phyloP scores from a whole-genome alignment of 176 grass and related monocot genomes.

The Rhynchospora pubera region DNA sequence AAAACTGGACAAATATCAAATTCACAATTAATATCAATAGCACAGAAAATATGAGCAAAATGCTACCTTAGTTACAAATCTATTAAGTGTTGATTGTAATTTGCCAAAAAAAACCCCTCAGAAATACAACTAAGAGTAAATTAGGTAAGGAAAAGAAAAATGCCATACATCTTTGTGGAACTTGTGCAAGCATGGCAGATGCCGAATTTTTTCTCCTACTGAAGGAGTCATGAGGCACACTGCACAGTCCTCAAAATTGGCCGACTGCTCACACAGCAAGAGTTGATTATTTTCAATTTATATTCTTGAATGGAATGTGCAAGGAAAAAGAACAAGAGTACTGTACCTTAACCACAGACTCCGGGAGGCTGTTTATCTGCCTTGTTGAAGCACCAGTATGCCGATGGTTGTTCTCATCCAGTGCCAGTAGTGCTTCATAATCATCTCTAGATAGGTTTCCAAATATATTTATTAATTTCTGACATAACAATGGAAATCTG shows the following conservation, averaged over 20 bases:
- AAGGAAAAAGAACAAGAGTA: background rate
- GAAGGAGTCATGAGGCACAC: conserved; percentile 71
- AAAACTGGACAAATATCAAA: background rate
- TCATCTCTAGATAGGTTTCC: conserved; percentile 53
- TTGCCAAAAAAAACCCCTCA: background rate
- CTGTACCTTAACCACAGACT: conserved; percentile 76
- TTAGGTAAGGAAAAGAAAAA: background rate
- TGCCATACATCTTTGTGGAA: conserved; percentile 82
- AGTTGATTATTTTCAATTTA: background rate
- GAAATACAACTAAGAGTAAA: background rate
- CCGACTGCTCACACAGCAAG: conserved; percentile 38
- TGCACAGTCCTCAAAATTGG: conserved; percentile 62
- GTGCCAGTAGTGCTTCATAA: conserved; percentile 66
- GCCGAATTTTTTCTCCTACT: conserved; percentile 64
- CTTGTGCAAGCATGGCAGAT: conserved; percentile 87
- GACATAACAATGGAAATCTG: background rate
- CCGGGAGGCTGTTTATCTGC: conserved; percentile 76
- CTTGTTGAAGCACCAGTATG: conserved; percentile 77
- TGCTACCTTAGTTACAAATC: background rate
- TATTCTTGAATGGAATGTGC: background rate
- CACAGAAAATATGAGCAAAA: background rate
- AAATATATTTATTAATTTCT: conserved; percentile 10
- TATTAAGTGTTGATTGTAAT: background rate
- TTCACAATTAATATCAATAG: background rate
- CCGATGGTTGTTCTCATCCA: conserved; percentile 88